Conservation (phyloP, 2,329 filamentous ascomycete species). For the Clonostachys sp. region DNA sequence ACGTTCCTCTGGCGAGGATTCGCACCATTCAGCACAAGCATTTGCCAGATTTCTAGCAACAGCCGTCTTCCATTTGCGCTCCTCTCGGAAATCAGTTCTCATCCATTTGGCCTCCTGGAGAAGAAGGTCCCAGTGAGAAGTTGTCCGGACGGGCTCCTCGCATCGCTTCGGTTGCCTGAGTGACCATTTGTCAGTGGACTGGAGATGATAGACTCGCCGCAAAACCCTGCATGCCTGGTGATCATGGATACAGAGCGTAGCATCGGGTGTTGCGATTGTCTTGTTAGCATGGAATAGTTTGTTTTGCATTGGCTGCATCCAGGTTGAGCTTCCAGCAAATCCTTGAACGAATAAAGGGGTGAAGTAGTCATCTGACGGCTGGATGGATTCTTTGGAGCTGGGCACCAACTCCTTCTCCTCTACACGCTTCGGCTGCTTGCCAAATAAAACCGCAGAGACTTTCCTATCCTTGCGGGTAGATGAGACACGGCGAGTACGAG, state of each 20-base stretch:
- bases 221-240: slow-evolving; percentile 84
- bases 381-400: slow-evolving; percentile 28
- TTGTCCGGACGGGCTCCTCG: slow-evolving; percentile 71
- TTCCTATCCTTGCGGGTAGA: slow-evolving; percentile 52
- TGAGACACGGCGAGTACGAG: slow-evolving; percentile 16
- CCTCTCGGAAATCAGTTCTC: slow-evolving; percentile 91
- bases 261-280: slow-evolving; percentile 80
- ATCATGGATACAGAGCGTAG: slow-evolving; percentile 78
- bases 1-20: slow-evolving; percentile 58
- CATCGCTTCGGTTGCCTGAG: slow-evolving; percentile 83
- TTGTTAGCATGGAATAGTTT: slow-evolving; percentile 83
- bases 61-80: slow-evolving; percentile 88
- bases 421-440: slow-evolving; percentile 53
- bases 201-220: slow-evolving; percentile 81
- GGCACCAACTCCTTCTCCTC: slow-evolving; percentile 41
- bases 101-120: slow-evolving; percentile 96
- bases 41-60: slow-evolving; percentile 75
- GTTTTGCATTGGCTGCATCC: slow-evolving; percentile 63
- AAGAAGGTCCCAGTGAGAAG: slow-evolving; percentile 80
- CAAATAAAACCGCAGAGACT: slow-evolving; percentile 73
- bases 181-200: slow-evolving; percentile 90
- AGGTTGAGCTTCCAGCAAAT: slow-evolving; percentile 48
- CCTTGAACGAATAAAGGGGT: slow-evolving; percentile 57
- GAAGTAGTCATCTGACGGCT: slow-evolving; percentile 58
- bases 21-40: slow-evolving; percentile 80